Evolutionary conservation across 2,329 filamentous ascomycete genomes (phyloP), one percentile per base, ranked within the genome.

Genomic region (Chaetothyriales sp.): DNA sequence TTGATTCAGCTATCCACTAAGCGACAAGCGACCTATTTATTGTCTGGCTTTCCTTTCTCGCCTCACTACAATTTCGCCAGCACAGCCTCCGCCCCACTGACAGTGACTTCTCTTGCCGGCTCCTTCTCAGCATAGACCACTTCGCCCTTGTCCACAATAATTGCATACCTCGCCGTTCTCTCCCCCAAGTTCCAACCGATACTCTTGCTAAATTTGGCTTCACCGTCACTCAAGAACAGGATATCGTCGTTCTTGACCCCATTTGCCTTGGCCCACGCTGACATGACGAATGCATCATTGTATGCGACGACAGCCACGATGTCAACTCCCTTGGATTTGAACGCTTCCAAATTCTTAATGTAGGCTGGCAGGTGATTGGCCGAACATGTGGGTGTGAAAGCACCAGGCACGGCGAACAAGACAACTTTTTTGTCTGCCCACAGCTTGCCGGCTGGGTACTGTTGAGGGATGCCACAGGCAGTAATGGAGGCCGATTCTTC

Each of bases 231-330:
- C 65, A 88, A 78, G 75, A 94, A 92, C 62, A 92, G 75, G 62
- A 85, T 80, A 63, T 78, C 77, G 61, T 90, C 83, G 58, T 82
- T 80, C 65, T 78, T 82, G 65, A 90, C 75, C 50, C 77, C 76
- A 71, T 94, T 90, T 65, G 88, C 87, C 78, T 94, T 94, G 71
- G 81, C 84, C 86, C 86, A 92, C 51, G 85, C 87, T 62, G 81
- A 83, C 86, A 90, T 90, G 68, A 94, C 88, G 66, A 77, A 94
- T 58, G 82, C 74, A 33, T 94, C 89, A 71, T 94, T 94, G 74
- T 74, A 83, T 54, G 87, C 85, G 64, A 94, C 83, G 65, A 92
- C 80, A 60, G 87, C 78, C 63, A 94, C 80, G 57, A 84, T 70
- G 69, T 94, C 88, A 60, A 94, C 85, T 62, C 86, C 87, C 77